These are phyloP conservation scores for Apiotrichum veenhuisii DNA, from an alignment of 1,284 basidiomycete genomes.

Conservation along the genomic window DNA sequence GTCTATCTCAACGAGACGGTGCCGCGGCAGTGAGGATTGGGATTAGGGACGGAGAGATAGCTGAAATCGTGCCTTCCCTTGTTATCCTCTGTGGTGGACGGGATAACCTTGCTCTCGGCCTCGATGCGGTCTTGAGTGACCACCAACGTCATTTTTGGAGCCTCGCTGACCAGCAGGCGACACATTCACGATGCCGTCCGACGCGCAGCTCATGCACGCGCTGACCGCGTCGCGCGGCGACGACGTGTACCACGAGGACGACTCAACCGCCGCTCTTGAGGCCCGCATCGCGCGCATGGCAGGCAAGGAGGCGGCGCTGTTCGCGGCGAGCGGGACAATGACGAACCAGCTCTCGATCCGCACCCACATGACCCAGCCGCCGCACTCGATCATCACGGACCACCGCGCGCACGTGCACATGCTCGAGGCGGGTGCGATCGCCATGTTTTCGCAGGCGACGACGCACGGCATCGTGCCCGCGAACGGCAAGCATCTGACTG, in stretches of 20 bases:
- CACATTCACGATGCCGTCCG: conserved; percentile 54
- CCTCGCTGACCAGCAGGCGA: conserved; percentile 40
- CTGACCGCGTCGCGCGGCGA: conserved; percentile 55
- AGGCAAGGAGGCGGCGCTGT: conserved; percentile 73
- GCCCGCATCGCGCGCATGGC: conserved; percentile 71
- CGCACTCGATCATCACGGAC: conserved; percentile 77
- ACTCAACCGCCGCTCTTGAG: conserved; percentile 65
- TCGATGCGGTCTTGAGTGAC: too few species aligned
- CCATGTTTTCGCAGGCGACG: conserved; percentile 84
- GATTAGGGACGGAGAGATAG: too few species aligned
- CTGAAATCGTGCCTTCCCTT: too few species aligned
- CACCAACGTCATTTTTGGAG: neutral
- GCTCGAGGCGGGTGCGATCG: conserved; percentile 71
- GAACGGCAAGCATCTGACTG: conserved; percentile 64
- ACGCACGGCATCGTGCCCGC: conserved; percentile 50
- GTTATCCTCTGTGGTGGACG: too few species aligned
- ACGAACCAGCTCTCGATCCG: conserved; percentile 81
- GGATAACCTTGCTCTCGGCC: too few species aligned
- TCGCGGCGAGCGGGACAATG: conserved; percentile 83
- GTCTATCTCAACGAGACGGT: too few species aligned
- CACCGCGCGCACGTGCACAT: conserved; percentile 71
- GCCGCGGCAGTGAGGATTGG: too few species aligned
- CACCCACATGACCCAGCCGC: conserved; percentile 83
- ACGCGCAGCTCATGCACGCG: conserved; percentile 53
- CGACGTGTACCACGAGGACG: conserved; percentile 54